Conservation (phyloP, 129 eudicot genomes). For the Escallonia herrerae region DNA sequence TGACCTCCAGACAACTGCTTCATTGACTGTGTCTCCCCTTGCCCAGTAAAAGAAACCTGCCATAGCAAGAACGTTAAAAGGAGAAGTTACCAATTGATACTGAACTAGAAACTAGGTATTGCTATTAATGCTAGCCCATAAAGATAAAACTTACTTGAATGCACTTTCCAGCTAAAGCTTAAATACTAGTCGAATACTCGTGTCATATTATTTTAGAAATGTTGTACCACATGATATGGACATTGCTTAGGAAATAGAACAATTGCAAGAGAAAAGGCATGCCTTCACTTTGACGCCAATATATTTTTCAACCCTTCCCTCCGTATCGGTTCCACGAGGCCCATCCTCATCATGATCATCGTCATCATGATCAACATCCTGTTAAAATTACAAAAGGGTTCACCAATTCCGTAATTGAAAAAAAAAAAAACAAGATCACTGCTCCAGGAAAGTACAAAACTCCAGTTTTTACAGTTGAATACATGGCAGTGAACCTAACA, state of each 20-base stretch:
- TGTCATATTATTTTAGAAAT: not conserved
- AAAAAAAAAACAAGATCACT: too few species aligned
- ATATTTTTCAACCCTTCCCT: slow-evolving; percentile 94
- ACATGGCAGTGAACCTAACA: too few species aligned
- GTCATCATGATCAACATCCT: slow-evolving; percentile 83
- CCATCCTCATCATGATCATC: slow-evolving; percentile 84
- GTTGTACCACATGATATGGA: slow-evolving; percentile 4
- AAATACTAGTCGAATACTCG: not conserved
- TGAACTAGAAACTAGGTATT: not conserved
- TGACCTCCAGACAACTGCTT: slow-evolving; percentile 98
- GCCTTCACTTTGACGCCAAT: slow-evolving; percentile 98
- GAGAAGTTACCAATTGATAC: not conserved
- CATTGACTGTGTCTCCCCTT: slow-evolving; percentile 99
- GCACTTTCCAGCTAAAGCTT: not conserved
- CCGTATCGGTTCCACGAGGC: slow-evolving; percentile 64
- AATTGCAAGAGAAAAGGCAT: slow-evolving; percentile 17
- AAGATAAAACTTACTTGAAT: not conserved
- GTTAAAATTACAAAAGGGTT: not conserved
- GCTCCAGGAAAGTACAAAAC: too few species aligned
- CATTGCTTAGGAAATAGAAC: not conserved
- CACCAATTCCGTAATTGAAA: too few species aligned
- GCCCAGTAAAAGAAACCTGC: slow-evolving; percentile 98
- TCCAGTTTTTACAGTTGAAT: too few species aligned
- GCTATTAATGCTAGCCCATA: not conserved
- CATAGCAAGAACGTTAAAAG: slow-evolving; percentile 12